Percentiles rank a stretch among this genome's conserved stretches.
These are phyloP conservation scores for Turritis glabra DNA, from an alignment of 345 rosid genomes.

Conservation along the genomic window DNA sequence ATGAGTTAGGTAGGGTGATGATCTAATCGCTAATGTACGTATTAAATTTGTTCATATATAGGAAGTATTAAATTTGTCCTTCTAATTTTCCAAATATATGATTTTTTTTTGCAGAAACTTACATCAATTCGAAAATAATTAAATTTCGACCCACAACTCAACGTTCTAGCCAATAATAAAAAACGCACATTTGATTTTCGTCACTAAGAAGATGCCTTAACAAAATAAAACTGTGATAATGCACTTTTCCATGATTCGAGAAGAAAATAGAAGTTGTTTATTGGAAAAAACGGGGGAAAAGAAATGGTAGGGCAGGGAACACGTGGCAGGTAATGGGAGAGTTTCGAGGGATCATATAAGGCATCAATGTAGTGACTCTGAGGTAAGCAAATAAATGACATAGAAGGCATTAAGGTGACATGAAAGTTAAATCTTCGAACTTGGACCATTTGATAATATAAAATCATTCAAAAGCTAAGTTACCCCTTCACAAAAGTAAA, in stretches of 20 bases:
- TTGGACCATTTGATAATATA: slow-evolving; percentile 18
- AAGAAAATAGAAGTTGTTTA: slow-evolving; percentile 20
- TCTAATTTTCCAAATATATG: background rate
- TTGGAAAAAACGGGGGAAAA: slow-evolving; percentile 31
- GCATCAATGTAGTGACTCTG: slow-evolving; percentile 18
- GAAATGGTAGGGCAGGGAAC: background rate
- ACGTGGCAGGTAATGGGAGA: slow-evolving; percentile 14
- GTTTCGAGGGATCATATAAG: slow-evolving; percentile 7
- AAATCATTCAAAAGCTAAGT: slow-evolving; percentile 32
- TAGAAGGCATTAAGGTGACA: slow-evolving; percentile 32
- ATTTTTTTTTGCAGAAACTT: background rate
- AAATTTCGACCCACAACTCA: background rate
- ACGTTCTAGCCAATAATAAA: slow-evolving; percentile 6
- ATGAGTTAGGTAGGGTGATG: background rate
- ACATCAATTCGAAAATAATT: background rate
- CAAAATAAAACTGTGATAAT: background rate
- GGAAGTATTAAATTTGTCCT: background rate
- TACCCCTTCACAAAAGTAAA: slow-evolving; percentile 36
- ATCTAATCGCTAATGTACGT: background rate
- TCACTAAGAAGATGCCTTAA: background rate
- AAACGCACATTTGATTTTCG: background rate
- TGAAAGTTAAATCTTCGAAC: slow-evolving; percentile 30
- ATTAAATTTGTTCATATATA: background rate
- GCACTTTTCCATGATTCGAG: slow-evolving; percentile 26
- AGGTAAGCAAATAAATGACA: slow-evolving; percentile 39